These are phyloP conservation scores for Cercophora newfieldiana DNA, from an alignment of 495 filamentous ascomycete species.

Conservation along the genomic window DNA sequence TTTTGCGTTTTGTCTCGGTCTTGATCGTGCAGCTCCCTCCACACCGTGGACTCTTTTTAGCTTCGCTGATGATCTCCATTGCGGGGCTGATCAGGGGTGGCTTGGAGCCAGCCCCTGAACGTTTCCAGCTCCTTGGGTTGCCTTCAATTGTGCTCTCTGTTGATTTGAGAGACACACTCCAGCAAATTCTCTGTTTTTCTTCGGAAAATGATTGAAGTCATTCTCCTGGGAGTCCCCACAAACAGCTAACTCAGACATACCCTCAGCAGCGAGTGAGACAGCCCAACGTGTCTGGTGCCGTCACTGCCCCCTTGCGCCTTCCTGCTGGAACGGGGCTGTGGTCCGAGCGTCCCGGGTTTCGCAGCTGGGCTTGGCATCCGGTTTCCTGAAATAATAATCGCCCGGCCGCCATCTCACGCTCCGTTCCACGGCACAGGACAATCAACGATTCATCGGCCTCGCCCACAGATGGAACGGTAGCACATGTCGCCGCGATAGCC, in stretches of 20 bases:
- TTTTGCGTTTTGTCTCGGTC: background rate
- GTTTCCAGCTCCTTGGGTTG: background rate
- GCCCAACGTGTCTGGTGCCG: background rate
- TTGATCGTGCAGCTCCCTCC: background rate
- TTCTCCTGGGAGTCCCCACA: no score
- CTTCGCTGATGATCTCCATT: background rate
- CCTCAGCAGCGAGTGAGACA: background rate
- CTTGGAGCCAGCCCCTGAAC: background rate
- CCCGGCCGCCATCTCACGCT: background rate
- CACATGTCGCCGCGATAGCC: background rate
- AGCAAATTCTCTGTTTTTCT: background rate
- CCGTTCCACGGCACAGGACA: background rate
- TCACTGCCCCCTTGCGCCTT: background rate
- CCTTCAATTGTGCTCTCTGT: no score
- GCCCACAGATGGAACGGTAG: constrained; percentile 17
- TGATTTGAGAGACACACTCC: no score
- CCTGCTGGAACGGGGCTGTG: background rate
- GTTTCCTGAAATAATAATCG: background rate
- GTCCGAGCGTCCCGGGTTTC: constrained; percentile 3
- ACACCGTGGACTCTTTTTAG: background rate
- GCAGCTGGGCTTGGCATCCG: background rate
- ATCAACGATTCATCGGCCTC: background rate
- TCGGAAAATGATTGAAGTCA: background rate
- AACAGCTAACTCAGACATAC: background rate
- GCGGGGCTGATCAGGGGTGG: background rate